These are phyloP conservation scores for Coprinopsis strossmayeri DNA, from an alignment of 768 basidiomycete genomes.

Conservation along the genomic window DNA sequence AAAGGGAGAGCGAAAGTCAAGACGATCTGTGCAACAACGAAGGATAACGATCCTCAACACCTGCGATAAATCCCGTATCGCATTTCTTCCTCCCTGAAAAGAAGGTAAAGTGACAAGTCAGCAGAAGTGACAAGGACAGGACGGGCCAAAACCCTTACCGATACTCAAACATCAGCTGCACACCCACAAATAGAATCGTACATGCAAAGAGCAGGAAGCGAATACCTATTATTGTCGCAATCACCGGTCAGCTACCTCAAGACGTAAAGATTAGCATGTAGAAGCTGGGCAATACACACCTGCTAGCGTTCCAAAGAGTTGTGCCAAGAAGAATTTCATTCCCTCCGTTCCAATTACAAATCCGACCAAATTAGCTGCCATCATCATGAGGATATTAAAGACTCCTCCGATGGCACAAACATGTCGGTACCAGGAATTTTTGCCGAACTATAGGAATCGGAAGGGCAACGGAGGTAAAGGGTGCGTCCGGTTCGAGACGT, in stretches of 20 bases:
- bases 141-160: slow-evolving; percentile 40
- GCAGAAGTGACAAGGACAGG: not conserved
- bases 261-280: not conserved
- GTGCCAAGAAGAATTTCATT: slow-evolving; percentile 51
- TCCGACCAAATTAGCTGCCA: slow-evolving; percentile 88
- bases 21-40: too few species aligned
- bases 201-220: slow-evolving; percentile 57
- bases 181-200: slow-evolving; percentile 67
- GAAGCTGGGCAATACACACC: too few species aligned
- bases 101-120: not conserved
- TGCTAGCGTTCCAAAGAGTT: slow-evolving; percentile 57
- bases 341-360: slow-evolving; percentile 91
- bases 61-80: slow-evolving; percentile 52
- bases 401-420: slow-evolving; percentile 78
- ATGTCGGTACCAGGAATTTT: slow-evolving; percentile 77
- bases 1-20: too few species aligned
- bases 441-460: slow-evolving; percentile 54
- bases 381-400: slow-evolving; percentile 82
- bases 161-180: slow-evolving; percentile 96
- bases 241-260: not conserved
- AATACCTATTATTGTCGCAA: slow-evolving; percentile 38
- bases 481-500: too few species aligned
- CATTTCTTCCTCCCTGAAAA: slow-evolving; percentile 63
- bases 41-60: too few species aligned
- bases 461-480: too few species aligned